Evolutionary conservation across 2,329 filamentous ascomycete species (phyloP).

Genomic region (Sordariomycetes sp.): DNA sequence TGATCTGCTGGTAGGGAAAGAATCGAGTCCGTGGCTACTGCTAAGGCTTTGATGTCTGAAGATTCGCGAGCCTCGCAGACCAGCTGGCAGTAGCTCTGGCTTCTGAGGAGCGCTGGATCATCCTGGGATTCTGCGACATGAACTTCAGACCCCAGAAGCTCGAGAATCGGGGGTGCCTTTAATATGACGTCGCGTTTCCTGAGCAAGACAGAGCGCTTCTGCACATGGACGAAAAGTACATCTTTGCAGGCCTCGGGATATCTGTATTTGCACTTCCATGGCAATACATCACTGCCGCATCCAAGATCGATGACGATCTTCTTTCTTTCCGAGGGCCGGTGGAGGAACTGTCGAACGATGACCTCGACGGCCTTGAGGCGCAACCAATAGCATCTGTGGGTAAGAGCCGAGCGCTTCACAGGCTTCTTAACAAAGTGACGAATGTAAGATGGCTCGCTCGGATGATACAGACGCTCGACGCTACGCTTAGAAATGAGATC

Average conservation of each 20-base stretch:
- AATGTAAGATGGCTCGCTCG: conserved; percentile 72
- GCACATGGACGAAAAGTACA: conserved; percentile 71
- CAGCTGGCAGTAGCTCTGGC: conserved; percentile 65
- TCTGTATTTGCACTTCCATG: conserved; percentile 70
- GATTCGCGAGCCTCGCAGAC: conserved; percentile 72
- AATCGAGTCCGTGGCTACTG: conserved; percentile 50
- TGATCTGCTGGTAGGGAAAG: conserved; percentile 48
- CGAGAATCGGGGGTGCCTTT: conserved; percentile 47
- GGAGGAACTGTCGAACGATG: conserved; percentile 65
- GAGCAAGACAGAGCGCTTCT: conserved; percentile 71
- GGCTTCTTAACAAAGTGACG: conserved; percentile 81
- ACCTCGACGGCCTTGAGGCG: conserved; percentile 76
- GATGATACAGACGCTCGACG: conserved; percentile 81
- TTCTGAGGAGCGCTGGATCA: conserved; percentile 47
- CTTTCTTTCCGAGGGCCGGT: conserved; percentile 36
- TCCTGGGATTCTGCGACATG: conserved; percentile 26
- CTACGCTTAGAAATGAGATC: conserved; percentile 87
- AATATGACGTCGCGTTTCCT: conserved; percentile 64
- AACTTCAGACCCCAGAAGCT: conserved; percentile 20
- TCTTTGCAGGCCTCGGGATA: conserved; percentile 49
- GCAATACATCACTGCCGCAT: conserved; percentile 82
- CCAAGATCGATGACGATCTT: conserved; percentile 80
- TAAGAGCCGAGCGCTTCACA: conserved; percentile 73
- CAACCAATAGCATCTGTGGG: conserved; percentile 84
- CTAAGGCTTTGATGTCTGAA: too few relatives aligned